Conservation (phyloP, 139 green algal species). For the Chlamydomonas sphaeroides region DNA sequence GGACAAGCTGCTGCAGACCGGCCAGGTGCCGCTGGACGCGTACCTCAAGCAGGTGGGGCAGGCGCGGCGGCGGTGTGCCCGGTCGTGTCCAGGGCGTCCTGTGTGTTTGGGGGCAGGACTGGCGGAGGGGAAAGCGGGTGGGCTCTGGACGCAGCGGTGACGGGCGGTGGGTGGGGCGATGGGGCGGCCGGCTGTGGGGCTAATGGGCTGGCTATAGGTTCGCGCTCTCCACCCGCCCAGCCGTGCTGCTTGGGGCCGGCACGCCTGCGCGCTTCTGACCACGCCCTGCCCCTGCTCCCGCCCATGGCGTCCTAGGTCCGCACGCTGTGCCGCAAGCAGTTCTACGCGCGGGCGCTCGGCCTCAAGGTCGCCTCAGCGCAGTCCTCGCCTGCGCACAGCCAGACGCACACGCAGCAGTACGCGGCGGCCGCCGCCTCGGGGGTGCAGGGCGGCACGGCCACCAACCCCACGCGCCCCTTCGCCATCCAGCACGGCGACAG, state of each 20-base stretch:
- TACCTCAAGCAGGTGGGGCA: conserved; percentile 82
- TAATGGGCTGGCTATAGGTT: too few relatives aligned
- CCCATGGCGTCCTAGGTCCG: conserved; percentile 65
- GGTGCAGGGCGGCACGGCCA: background rate
- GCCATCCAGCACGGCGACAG: conserved; percentile 48
- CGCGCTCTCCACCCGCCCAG: too few relatives aligned
- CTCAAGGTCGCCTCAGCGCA: conserved; percentile 68
- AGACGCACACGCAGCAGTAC: background rate
- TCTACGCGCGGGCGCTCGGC: conserved; percentile 73
- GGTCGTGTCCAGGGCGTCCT: background rate
- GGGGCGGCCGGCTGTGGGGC: too few relatives aligned
- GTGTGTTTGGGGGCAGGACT: background rate
- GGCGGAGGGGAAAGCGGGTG: too few relatives aligned
- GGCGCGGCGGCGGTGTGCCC: background rate
- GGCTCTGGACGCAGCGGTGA: too few relatives aligned
- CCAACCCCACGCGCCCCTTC: background rate
- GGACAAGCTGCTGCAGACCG: conserved; percentile 74
- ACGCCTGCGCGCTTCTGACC: too few relatives aligned
- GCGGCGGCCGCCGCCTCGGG: too few relatives aligned
- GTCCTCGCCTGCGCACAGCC: conserved; percentile 45
- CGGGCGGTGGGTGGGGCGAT: too few relatives aligned
- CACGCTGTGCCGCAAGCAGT: conserved; percentile 74
- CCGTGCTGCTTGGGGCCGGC: too few relatives aligned
- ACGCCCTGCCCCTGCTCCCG: background rate
- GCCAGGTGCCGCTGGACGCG: conserved; percentile 63